Conservation (phyloP, 805 yeast genomes). For the Vanderwaltozyma verrucispora region DNA sequence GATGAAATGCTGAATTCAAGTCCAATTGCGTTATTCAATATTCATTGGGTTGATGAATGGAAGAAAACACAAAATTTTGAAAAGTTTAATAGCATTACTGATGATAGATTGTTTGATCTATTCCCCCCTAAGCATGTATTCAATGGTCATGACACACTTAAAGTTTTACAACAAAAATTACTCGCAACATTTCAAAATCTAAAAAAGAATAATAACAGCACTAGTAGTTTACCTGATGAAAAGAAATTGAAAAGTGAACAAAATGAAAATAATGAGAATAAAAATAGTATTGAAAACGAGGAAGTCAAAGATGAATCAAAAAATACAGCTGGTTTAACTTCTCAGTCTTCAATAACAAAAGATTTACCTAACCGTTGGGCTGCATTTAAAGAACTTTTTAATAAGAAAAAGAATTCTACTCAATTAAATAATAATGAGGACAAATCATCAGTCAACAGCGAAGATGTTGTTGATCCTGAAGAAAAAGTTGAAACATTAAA, state of each 20-base stretch:
- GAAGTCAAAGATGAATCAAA: conserved; percentile 1
- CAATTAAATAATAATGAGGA: background rate
- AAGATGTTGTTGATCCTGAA: too few relatives aligned
- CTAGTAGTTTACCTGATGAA: background rate
- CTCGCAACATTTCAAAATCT: conserved; percentile 25
- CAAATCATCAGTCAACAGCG: too few relatives aligned
- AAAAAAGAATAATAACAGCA: conserved; percentile 1
- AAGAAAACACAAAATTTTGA: conserved; percentile 42
- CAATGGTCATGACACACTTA: conserved; percentile 20
- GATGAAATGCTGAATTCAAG: conserved; percentile 23
- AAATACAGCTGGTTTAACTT: background rate
- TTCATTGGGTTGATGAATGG: conserved; percentile 43
- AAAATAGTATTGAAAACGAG: too few relatives aligned
- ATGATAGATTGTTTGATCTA: conserved; percentile 58
- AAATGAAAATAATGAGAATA: too few relatives aligned
- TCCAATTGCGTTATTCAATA: conserved; percentile 34
- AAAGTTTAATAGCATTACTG: conserved; percentile 47
- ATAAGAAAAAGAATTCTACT: conserved; percentile 1
- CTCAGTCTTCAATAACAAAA: background rate
- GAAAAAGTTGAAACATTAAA: too few relatives aligned
- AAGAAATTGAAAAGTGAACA: background rate
- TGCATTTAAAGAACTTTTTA: conserved; percentile 4
- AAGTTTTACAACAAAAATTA: conserved; percentile 22
- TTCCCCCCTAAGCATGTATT: conserved; percentile 39
- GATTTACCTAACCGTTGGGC: conserved; percentile 3